Evolutionary conservation across 1,139 yeast genomes (phyloP), one percentile per base, ranked within the genome.

Genomic region (Yamadazyma diddensiae): DNA sequence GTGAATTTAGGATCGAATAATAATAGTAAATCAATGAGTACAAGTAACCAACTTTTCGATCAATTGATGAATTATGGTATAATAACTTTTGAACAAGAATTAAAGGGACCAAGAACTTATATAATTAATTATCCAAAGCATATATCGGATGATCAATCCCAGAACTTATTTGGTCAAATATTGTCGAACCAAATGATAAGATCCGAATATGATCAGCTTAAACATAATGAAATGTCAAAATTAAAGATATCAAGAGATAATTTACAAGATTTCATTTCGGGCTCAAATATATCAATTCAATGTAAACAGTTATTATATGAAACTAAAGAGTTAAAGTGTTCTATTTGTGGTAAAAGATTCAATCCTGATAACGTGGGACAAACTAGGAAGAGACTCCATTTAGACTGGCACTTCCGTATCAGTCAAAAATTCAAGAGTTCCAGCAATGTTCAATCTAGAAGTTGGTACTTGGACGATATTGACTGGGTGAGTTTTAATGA

Each of bases 371-470:
- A 62, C 2, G 74, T 70, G 33, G 95, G 94, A 2, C 66, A 70
- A 12, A 62, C 58, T 15, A 58, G 54, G 28, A 70, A 73, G 37
- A 70, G 82, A 39, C 48, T 65, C 27, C 98, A 92, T 58, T 64
- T 87, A 47, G 98, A 92, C 59, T 92, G 97, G 97, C 98, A 92
- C 64, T 88, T 88, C 65, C 76, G 97, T 50, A 84, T 87, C 34
- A 90, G 87, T 56, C 85, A 84, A 51, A 82, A 85, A 48, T 65
- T 84, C 31, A 76, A 84, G 29, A 37, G 46, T 16, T 32, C 41
- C 2, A 52, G 49, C 10, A 62, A 61, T 31, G 76, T 79, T 21
- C 87, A 86, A 55, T 78, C 86, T 32, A 67, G 97, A 48, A 76
- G 81, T 46, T 88, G 96, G 95, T 90, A 79, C 55, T 58, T 90